These are phyloP conservation scores for Penicillium sclerotigenum DNA, from an alignment of 2,329 filamentous ascomycete genomes.

Conservation along the genomic window DNA sequence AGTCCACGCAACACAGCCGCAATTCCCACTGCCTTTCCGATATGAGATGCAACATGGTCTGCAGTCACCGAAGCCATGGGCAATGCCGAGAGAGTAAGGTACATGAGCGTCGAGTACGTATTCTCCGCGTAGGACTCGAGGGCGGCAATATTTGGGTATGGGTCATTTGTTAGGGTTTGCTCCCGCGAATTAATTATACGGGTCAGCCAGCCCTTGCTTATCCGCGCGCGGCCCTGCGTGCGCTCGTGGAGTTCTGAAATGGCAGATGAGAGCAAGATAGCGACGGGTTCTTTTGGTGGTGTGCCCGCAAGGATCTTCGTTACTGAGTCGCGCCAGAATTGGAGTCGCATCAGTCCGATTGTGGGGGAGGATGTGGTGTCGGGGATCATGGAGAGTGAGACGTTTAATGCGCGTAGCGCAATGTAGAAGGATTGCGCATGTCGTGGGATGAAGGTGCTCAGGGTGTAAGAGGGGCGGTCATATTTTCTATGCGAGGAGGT, in stretches of 20 bases:
- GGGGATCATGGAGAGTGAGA: conserved; percentile 85
- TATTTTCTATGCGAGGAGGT: conserved; percentile 60
- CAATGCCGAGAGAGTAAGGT: conserved; percentile 76
- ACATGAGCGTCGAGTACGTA: conserved; percentile 90
- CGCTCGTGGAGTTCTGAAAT: conserved; percentile 56
- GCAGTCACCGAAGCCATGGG: conserved; percentile 77
- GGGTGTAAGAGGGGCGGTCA: conserved; percentile 82
- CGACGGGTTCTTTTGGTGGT: conserved; percentile 88
- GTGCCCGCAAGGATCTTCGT: conserved; percentile 70
- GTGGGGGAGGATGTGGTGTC: conserved; percentile 85
- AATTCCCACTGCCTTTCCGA: conserved; percentile 91
- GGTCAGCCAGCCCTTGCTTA: conserved; percentile 69
- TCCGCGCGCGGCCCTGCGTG: conserved; percentile 47
- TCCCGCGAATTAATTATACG: conserved; percentile 79
- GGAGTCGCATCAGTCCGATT: conserved; percentile 82
- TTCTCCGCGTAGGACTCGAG: conserved; percentile 90
- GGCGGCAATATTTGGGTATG: conserved; percentile 68
- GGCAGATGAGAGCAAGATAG: conserved; percentile 73
- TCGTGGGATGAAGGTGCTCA: conserved; percentile 78
- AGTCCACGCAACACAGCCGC: conserved; percentile 80
- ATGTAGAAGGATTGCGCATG: conserved; percentile 78
- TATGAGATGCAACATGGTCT: conserved; percentile 90
- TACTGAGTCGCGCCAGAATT: conserved; percentile 90
- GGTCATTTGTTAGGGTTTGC: conserved; percentile 76
- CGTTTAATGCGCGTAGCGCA: conserved; percentile 85